Percentiles rank a stretch among this genome's conserved stretches.
phyloP scores from a whole-genome alignment of 345 rosid species.

The Bruguiera sexangula region DNA sequence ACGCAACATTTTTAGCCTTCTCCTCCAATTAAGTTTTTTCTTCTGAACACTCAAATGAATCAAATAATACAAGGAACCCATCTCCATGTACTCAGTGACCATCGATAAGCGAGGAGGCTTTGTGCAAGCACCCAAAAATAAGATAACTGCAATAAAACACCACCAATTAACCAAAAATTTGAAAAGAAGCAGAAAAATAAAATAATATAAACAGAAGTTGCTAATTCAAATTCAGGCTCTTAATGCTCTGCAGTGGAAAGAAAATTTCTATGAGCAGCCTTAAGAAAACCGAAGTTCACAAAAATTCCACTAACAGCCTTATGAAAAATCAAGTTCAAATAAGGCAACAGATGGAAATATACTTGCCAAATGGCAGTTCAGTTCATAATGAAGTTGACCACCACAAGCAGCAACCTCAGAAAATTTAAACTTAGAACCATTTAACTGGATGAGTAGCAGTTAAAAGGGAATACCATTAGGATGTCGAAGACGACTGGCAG shows the following conservation, averaged over 20 bases:
- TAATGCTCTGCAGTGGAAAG: neutral
- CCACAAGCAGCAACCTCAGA: neutral
- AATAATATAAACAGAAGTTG: neutral
- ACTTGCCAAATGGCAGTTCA: too few species aligned
- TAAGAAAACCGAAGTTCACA: neutral
- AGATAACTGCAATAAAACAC: constrained; percentile 63
- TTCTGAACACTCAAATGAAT: constrained; percentile 90
- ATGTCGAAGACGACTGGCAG: constrained; percentile 88
- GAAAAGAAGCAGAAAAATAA: neutral
- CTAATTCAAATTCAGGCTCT: neutral
- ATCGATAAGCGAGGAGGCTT: constrained; percentile 87
- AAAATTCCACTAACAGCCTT: neutral
- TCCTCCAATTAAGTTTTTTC: constrained; percentile 82
- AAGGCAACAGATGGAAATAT: neutral
- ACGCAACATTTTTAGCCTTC: constrained; percentile 81
- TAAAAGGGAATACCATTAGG: constrained; percentile 71
- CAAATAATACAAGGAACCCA: constrained; percentile 84
- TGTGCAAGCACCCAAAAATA: constrained; percentile 97
- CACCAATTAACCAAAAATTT: neutral
- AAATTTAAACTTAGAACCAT: neutral
- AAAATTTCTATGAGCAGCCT: neutral
- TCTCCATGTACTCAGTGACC: constrained; percentile 98
- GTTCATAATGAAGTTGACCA: neutral
- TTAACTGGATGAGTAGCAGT: neutral
- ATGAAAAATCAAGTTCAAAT: neutral